phyloP scores from a whole-genome alignment of 1,284 basidiomycete species.

The Lentinula novae-zelandiae region DNA sequence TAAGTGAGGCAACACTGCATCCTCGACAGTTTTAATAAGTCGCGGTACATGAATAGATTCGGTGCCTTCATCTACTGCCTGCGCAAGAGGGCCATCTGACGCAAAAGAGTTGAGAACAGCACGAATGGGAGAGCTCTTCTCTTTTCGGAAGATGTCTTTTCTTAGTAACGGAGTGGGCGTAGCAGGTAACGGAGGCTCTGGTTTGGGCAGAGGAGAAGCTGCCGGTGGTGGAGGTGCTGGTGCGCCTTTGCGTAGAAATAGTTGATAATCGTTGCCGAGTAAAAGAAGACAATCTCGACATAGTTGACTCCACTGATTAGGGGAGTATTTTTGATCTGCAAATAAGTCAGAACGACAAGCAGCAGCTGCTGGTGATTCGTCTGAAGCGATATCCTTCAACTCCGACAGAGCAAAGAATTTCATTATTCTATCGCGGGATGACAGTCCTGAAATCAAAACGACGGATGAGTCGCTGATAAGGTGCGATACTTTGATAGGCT shows the following conservation, averaged over 20 bases:
- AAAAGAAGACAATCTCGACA: conserved; percentile 55
- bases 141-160: conserved; percentile 44
- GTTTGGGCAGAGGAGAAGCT: conserved; percentile 21
- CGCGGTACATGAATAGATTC: conserved; percentile 52
- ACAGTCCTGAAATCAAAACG: conserved; percentile 57
- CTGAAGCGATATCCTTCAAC: conserved; percentile 41
- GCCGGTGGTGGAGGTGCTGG: conserved; percentile 27
- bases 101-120: conserved; percentile 51
- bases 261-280: conserved; percentile 65
- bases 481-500: conserved; percentile 42
- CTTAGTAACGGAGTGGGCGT: conserved; percentile 40
- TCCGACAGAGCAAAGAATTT: conserved; percentile 59
- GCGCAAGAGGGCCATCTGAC: conserved; percentile 51
- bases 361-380: conserved; percentile 34
- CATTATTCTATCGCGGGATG: conserved; percentile 45
- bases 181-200: conserved; percentile 21
- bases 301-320: conserved; percentile 61
- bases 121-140: conserved; percentile 40
- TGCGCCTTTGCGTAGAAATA: conserved; percentile 48
- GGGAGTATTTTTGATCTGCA: conserved; percentile 64
- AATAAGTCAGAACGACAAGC: conserved; percentile 56
- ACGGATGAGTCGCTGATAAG: conserved; percentile 45
- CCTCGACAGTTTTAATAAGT: conserved; percentile 50
- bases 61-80: conserved; percentile 44
- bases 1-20: conserved; percentile 22